phyloP scores from a whole-genome alignment of 208 protist species.

The Trypanosoma scelopori region DNA sequence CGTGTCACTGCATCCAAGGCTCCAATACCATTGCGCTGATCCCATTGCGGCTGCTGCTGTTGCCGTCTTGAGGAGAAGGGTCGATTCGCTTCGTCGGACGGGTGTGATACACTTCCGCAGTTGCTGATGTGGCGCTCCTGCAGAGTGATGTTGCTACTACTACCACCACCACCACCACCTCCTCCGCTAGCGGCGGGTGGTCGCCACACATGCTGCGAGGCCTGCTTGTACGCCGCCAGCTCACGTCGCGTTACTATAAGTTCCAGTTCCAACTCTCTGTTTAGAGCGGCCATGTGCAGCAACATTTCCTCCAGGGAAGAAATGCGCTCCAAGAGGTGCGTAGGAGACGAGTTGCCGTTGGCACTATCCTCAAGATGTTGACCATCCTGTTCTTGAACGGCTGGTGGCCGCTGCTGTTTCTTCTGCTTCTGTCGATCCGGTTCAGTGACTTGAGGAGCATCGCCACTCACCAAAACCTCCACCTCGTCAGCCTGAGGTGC shows the following conservation, averaged over 20 bases:
- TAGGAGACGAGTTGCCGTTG: neutral
- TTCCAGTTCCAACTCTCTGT: conserved; percentile 27
- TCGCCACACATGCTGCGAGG: neutral
- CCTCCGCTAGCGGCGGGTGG: neutral
- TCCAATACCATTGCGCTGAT: neutral
- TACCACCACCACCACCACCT: too few relatives aligned
- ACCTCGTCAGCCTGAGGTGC: too few relatives aligned
- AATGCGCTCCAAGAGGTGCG: neutral
- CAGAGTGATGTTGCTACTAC: too few relatives aligned
- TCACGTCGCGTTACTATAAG: conserved; percentile 23
- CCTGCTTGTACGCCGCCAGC: conserved; percentile 18
- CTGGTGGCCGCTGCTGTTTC: neutral
- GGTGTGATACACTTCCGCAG: neutral
- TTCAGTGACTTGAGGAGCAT: too few relatives aligned
- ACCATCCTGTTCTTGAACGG: neutral
- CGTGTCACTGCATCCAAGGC: neutral
- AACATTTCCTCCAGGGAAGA: conserved; percentile 20
- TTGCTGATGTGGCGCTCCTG: too few relatives aligned
- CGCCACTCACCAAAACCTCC: too few relatives aligned
- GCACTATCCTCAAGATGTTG: neutral
- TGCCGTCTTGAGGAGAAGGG: neutral
- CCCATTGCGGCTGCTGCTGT: neutral
- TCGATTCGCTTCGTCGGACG: neutral
- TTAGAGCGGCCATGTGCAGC: conserved; percentile 25
- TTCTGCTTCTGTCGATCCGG: neutral